Evolutionary conservation across 139 green algal genomes (phyloP).

Genomic region (Haematococcus lacustris): DNA sequence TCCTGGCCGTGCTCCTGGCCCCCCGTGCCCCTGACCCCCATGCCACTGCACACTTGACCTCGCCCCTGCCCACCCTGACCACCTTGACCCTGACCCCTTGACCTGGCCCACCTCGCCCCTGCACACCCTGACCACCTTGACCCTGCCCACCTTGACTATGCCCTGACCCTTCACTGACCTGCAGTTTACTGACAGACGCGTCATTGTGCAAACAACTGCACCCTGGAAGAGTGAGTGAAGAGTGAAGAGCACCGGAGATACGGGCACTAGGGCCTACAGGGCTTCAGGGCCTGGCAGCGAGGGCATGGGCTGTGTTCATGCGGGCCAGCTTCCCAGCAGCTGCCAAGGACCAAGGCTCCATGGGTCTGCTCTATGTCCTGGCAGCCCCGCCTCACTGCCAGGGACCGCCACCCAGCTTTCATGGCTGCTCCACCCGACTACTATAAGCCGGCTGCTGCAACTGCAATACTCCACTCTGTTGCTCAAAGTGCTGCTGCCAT

Average conservation of each 20-base stretch:
- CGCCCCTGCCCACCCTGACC: too few species aligned
- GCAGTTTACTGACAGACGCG: constrained; percentile 76
- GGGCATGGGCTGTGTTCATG: neutral
- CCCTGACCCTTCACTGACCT: too few species aligned
- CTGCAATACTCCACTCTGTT: too few species aligned
- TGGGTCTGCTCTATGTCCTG: neutral
- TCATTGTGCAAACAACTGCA: constrained; percentile 67
- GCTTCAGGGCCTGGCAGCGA: neutral
- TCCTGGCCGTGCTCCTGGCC: too few species aligned
- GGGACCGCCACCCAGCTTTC: neutral
- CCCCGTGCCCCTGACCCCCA: too few species aligned
- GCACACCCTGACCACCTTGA: too few species aligned
- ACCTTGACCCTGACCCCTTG: too few species aligned
- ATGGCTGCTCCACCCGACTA: too few species aligned
- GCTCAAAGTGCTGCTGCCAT: neutral
- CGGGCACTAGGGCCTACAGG: neutral
- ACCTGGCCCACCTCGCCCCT: too few species aligned
- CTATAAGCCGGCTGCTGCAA: too few species aligned
- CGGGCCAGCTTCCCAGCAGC: neutral
- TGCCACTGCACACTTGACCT: too few species aligned
- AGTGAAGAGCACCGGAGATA: neutral
- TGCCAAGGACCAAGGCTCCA: neutral
- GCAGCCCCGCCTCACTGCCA: neutral
- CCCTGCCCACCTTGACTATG: too few species aligned
- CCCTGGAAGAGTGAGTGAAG: constrained; percentile 80